Percentiles rank a stretch among this genome's conserved stretches.
Conservation (phyloP, 169 alveolate species). For the Plasmodium blacklocki region DNA sequence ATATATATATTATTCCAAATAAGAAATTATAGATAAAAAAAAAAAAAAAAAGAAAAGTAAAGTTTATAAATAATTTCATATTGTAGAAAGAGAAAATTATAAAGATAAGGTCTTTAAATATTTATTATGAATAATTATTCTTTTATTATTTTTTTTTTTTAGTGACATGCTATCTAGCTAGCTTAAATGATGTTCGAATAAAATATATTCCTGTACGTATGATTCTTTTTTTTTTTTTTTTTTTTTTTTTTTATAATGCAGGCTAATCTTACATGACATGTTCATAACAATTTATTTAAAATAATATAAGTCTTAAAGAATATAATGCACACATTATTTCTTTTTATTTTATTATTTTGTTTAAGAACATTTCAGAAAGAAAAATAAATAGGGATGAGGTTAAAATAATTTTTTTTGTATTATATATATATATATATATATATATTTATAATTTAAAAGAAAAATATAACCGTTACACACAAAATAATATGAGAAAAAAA, state of each 20-base stretch:
- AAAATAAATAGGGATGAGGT: conserved; percentile 4
- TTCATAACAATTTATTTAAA: conserved; percentile 48
- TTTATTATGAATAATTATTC: neutral
- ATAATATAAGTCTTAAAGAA: conserved; percentile 20
- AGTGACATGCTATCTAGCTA: conserved; percentile 11
- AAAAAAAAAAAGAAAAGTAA: too few relatives aligned
- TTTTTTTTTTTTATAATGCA: neutral
- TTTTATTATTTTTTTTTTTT: conserved; percentile 21
- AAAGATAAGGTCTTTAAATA: too few relatives aligned
- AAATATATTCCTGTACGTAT: conserved; percentile 5
- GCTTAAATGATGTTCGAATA: conserved; percentile 24
- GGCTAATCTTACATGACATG: conserved; percentile 16
- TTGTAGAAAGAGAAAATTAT: too few relatives aligned
- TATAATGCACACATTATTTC: conserved; percentile 22
- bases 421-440: conserved; percentile 15
- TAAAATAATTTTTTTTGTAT: neutral
- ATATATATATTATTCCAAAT: too few relatives aligned
- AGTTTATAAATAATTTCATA: too few relatives aligned
- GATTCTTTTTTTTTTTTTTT: conserved; percentile 7
- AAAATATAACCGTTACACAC: conserved; percentile 21
- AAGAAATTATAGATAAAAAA: too few relatives aligned
- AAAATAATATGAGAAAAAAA: conserved; percentile 13
- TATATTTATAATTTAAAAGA: neutral
- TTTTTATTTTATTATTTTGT: neutral
- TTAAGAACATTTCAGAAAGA: conserved; percentile 4